Base-by-base conservation (phyloP, 148 eudicot species). In the Pharnaceum exiguum region DNA sequence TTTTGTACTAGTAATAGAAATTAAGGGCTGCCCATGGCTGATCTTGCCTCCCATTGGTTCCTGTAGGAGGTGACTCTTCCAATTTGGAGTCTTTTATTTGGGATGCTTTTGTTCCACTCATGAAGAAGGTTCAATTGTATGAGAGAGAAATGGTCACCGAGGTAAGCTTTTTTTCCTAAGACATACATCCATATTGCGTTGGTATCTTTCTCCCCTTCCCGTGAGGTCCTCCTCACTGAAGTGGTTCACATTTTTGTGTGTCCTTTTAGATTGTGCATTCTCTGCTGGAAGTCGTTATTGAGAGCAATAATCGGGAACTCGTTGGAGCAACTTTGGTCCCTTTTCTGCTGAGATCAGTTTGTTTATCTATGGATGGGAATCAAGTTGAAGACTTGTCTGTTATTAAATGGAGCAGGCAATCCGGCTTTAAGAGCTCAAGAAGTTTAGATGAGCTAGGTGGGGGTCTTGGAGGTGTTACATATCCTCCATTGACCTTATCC, bases 271-370 rank as follows among this genome's bases (percentile, higher is more conserved):
- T 73, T 45, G 70, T 76, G 57, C 75, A 77, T 55, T 73, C 72
- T 61, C 75, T 89, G 71, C 73, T 82, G 48, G 77, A 80, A 75
- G 74, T 78, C 67, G 89, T 89, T 39, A 60, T 40, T 35, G 80
- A 75, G 62, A 82, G 81, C 71, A 79, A 75, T 64, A 71, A 72
- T 45, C 89, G 96, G 99, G 74, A 36, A 53, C 55, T 79, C 26
- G 68, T 82, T 29, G 91, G 89, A 71, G 74, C 72, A 52, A 75
- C 82, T 46, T 27, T 89, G 59, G 76, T 77, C 44, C 89, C 90
- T 38, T 76, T 83, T 66, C 76, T 83, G 52, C 70, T 88, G 60
- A 73, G 77, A 72, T 85, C 77, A 55, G 66, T 86, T 60, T 79
- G 79, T 46, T 51, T 75, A 46, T 85, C 95, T 40, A 62, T 93